Conservation (phyloP, 225 moss, liverwort and hornwort genomes). For the Lunularia cruciata region DNA sequence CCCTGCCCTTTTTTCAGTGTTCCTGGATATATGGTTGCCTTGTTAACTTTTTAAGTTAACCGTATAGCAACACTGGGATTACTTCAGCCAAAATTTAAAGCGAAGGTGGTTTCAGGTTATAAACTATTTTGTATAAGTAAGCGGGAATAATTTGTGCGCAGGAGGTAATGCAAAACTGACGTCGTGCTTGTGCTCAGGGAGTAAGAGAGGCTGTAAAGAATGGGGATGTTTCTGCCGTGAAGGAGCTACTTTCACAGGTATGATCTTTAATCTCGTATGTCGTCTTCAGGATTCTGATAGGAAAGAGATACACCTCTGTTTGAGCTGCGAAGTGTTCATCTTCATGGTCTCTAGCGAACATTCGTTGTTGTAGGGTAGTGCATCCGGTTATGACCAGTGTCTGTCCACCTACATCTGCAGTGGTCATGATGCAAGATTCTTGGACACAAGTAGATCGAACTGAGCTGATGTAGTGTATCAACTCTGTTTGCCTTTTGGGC, state of each 20-base stretch:
- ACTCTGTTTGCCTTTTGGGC: background rate
- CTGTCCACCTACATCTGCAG: no score
- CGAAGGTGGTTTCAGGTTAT: background rate
- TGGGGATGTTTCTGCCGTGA: slow-evolving; percentile 79
- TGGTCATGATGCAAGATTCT: background rate
- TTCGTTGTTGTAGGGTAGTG: no score
- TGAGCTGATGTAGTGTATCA: no score
- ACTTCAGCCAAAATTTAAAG: no score
- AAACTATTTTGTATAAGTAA: background rate
- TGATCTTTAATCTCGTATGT: slow-evolving; percentile 13
- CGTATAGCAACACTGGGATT: background rate
- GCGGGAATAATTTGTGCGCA: background rate
- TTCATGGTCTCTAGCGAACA: background rate
- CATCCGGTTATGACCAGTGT: no score
- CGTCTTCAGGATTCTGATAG: no score
- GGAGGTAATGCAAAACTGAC: background rate
- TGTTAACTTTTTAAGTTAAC: background rate
- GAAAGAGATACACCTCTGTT: background rate
- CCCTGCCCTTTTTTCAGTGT: background rate
- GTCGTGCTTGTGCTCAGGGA: slow-evolving; percentile 47
- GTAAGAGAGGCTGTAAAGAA: slow-evolving; percentile 92
- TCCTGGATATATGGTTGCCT: no score
- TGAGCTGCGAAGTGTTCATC: background rate
- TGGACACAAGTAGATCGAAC: background rate
- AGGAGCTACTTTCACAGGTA: slow-evolving; percentile 74